These are phyloP conservation scores for Citrus maxima DNA, from an alignment of 345 rosid species.

Conservation along the genomic window DNA sequence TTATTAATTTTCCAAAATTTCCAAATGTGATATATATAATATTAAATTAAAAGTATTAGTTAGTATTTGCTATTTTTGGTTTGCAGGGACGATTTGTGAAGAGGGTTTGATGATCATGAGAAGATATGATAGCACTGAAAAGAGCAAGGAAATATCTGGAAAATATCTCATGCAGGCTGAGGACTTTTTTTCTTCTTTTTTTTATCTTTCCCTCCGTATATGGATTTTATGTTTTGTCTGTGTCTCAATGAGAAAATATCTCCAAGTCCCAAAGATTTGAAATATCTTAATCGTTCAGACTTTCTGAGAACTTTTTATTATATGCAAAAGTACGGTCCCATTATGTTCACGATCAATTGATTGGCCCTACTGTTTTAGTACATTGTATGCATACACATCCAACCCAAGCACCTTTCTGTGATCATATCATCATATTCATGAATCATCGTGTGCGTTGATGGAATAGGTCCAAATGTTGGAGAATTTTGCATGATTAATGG, in stretches of 20 bases:
- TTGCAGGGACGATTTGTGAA: slow-evolving; percentile 67
- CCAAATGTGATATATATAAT: no score
- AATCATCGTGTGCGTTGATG: neutral
- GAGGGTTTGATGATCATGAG: slow-evolving; percentile 23
- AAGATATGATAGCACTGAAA: neutral
- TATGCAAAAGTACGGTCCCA: neutral
- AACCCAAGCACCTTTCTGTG: neutral
- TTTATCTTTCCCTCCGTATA: neutral
- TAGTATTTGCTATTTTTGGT: neutral
- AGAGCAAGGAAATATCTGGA: slow-evolving; percentile 18
- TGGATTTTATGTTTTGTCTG: neutral
- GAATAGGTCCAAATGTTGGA: neutral
- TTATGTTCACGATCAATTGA: neutral
- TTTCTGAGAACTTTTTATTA: neutral
- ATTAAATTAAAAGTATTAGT: no score
- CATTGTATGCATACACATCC: no score
- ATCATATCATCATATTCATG: neutral
- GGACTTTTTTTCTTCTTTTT: neutral
- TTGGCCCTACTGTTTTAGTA: neutral
- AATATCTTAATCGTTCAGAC: neutral
- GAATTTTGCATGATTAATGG: neutral
- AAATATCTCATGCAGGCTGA: slow-evolving; percentile 12
- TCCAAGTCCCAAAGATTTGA: neutral
- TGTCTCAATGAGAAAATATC: neutral
- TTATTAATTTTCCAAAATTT: no score